These are phyloP conservation scores for Lentinula sp. DNA, from an alignment of 768 basidiomycete species.

Conservation along the genomic window DNA sequence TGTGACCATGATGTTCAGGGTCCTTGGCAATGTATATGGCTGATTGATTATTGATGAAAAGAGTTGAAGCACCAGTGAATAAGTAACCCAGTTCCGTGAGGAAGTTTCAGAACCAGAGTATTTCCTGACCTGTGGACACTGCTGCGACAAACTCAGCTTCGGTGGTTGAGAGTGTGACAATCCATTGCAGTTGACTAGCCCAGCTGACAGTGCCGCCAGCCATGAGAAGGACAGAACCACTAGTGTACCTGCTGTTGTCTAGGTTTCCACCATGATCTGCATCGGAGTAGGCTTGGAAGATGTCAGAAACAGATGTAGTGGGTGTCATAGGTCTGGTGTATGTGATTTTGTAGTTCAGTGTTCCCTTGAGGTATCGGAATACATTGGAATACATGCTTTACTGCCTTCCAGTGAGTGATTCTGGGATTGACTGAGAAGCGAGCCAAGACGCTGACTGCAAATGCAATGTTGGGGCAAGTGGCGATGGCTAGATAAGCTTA, in stretches of 20 bases:
- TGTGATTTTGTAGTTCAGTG: constrained; percentile 6
- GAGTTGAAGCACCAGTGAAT: background rate
- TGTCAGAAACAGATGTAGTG: no score
- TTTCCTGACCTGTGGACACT: background rate
- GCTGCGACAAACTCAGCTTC: background rate
- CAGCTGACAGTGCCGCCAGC: background rate
- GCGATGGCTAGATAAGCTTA: constrained; percentile 21
- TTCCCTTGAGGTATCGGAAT: constrained; percentile 19
- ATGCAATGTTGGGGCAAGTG: constrained; percentile 25
- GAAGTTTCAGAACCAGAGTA: background rate
- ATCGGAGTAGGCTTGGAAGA: background rate
- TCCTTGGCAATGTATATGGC: background rate
- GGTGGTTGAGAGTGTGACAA: background rate
- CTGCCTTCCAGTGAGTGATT: constrained; percentile 18
- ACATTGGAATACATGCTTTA: constrained; percentile 18
- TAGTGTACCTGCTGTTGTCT: background rate
- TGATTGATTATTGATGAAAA: background rate
- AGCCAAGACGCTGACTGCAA: constrained; percentile 18
- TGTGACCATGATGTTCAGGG: background rate
- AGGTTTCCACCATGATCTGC: background rate
- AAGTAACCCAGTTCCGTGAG: background rate
- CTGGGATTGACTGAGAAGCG: constrained; percentile 18
- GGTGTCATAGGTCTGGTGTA: no score
- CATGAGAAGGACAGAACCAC: background rate
- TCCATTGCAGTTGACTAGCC: background rate